Percentiles rank a stretch among this genome's conserved stretches.
phyloP scores from a whole-genome alignment of 2,329 filamentous ascomycete genomes.

The Apiospora pterosperma region DNA sequence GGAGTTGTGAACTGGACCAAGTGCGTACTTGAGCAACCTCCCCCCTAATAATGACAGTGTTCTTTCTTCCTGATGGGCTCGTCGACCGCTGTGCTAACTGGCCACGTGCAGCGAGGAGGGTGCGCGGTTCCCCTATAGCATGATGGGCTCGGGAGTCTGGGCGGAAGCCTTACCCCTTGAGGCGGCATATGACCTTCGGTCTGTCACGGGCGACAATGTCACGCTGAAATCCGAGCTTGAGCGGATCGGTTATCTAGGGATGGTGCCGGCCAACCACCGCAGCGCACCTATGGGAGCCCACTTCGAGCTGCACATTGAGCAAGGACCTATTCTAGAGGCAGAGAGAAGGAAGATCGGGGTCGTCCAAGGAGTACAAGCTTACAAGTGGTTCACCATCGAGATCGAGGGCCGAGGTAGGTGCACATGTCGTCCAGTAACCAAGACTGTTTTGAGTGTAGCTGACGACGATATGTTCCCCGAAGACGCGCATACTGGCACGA shows the following conservation, averaged over 20 bases:
- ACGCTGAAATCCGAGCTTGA: constrained; percentile 68
- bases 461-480: not conserved
- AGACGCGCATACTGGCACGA: constrained; percentile 74
- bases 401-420: constrained; percentile 51
- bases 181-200: constrained; percentile 55
- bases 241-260: constrained; percentile 68
- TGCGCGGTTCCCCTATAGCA: constrained; percentile 72
- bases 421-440: not conserved
- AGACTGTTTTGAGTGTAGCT: not conserved
- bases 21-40: constrained; percentile 14
- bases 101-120: constrained; percentile 65
- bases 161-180: constrained; percentile 62
- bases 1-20: constrained; percentile 80
- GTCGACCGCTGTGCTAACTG: not conserved
- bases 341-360: constrained; percentile 62
- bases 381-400: constrained; percentile 68
- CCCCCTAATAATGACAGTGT: not conserved
- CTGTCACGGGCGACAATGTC: constrained; percentile 57
- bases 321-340: constrained; percentile 71
- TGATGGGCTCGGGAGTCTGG: constrained; percentile 76
- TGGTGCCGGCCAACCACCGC: constrained; percentile 49
- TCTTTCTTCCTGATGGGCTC: not conserved
- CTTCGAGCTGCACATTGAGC: constrained; percentile 84
- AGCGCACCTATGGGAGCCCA: constrained; percentile 68
- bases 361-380: constrained; percentile 71